phyloP scores from a whole-genome alignment of 2,329 filamentous ascomycete genomes.

The Exophiala viscosa region DNA sequence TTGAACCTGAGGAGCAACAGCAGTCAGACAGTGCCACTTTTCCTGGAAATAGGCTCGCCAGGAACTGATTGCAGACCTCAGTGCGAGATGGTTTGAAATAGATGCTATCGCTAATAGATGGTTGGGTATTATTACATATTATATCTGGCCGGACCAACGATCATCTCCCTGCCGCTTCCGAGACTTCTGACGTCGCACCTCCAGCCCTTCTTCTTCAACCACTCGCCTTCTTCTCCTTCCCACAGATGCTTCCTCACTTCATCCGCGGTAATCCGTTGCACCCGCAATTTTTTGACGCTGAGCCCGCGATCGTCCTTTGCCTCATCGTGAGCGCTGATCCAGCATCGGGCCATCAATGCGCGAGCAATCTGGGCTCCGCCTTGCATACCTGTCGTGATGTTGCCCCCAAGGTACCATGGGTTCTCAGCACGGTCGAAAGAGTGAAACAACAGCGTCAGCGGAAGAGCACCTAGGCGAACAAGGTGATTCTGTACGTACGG shows the following conservation, averaged over 20 bases:
- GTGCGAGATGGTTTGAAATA: too few relatives aligned
- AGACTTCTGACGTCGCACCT: conserved; percentile 26
- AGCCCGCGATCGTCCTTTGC: conserved; percentile 49
- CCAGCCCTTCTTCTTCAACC: conserved; percentile 24
- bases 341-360: conserved; percentile 48
- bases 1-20: too few relatives aligned
- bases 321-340: conserved; percentile 55
- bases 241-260: conserved; percentile 37
- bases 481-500: conserved; percentile 49
- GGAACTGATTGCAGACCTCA: too few relatives aligned
- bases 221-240: conserved; percentile 26
- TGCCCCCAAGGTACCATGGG: conserved; percentile 53
- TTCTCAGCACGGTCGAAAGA: conserved; percentile 51
- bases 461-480: conserved; percentile 42
- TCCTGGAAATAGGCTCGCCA: too few relatives aligned
- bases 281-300: conserved; percentile 44
- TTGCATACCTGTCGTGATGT: conserved; percentile 48
- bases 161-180: conserved; percentile 23
- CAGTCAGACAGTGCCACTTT: too few relatives aligned
- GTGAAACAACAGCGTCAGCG: conserved; percentile 51
- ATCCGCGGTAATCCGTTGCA: conserved; percentile 33
- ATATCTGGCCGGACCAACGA: conserved; percentile 7
- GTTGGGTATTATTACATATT: too few relatives aligned
- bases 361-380: conserved; percentile 49
- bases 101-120: too few relatives aligned